Percentiles rank a stretch among this genome's conserved stretches.
Conservation (phyloP, 2,329 filamentous ascomycete genomes). For the Alternaria atra region DNA sequence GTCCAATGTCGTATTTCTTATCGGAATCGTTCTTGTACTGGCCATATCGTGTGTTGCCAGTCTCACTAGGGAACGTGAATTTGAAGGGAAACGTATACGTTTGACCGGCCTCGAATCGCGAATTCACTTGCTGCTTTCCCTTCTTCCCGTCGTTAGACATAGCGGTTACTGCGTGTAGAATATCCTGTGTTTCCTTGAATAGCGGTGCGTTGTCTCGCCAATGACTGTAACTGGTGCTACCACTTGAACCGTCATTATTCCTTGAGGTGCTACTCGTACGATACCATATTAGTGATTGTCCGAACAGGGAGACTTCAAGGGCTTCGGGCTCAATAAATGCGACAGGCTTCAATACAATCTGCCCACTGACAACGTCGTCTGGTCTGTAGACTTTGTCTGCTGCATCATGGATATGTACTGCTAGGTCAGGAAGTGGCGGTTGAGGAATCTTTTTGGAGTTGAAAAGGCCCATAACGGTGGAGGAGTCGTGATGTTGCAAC, state of each 20-base stretch:
- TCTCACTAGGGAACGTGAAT: conserved; percentile 31
- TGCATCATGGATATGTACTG: conserved; percentile 21
- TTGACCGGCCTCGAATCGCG: conserved; percentile 16
- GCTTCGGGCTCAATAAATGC: conserved; percentile 24
- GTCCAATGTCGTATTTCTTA: conserved; percentile 21
- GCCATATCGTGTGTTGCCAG: conserved; percentile 19
- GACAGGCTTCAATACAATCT: conserved; percentile 24
- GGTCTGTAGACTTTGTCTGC: conserved; percentile 31
- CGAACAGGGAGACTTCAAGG: conserved; percentile 35
- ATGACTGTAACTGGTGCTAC: conserved; percentile 24
- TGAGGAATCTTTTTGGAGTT: conserved; percentile 21
- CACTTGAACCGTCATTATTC: not conserved
- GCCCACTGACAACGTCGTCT: conserved; percentile 29
- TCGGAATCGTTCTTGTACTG: conserved; percentile 29
- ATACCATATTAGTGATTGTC: conserved; percentile 6
- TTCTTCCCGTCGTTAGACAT: not conserved
- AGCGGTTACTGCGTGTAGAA: conserved; percentile 12
- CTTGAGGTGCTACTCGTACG: conserved; percentile 10
- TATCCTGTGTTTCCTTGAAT: conserved; percentile 27
- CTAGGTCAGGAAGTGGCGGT: conserved; percentile 25
- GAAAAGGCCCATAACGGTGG: conserved; percentile 30
- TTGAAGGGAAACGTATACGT: conserved; percentile 32
- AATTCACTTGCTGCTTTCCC: not conserved
- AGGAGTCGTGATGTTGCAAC: not conserved
- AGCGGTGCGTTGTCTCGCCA: conserved; percentile 36